Percentiles rank a stretch among this genome's conserved stretches.
These are phyloP conservation scores for Crithidia mellificae DNA, from an alignment of 208 protist genomes.

Conservation along the genomic window DNA sequence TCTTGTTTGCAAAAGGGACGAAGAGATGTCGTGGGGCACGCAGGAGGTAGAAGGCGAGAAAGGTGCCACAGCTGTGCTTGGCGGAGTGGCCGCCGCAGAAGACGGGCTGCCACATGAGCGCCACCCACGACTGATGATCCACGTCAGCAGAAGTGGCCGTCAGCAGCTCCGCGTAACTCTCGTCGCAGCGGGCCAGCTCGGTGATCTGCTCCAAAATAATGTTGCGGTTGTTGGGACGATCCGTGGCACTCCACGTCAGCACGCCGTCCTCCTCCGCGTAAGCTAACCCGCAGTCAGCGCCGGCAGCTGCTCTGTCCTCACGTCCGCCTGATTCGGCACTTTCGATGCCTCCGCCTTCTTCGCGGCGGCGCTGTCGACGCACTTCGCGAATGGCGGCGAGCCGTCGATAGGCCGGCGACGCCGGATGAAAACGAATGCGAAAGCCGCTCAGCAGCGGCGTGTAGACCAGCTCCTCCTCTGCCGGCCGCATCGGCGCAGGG, in stretches of 20 bases:
- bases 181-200: conserved; percentile 64
- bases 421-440: conserved; percentile 70
- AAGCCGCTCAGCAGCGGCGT: conserved; percentile 84
- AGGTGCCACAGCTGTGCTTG: conserved; percentile 84
- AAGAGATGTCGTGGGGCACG: conserved; percentile 73
- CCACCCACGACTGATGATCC: conserved; percentile 85
- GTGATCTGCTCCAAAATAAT: conserved; percentile 68
- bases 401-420: conserved; percentile 54
- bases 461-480: conserved; percentile 76
- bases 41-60: conserved; percentile 84
- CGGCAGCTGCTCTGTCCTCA: conserved; percentile 5
- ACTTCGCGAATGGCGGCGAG: conserved; percentile 49
- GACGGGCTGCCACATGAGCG: conserved; percentile 85
- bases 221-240: conserved; percentile 82
- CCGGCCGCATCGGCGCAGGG: conserved; percentile 60
- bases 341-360: conserved; percentile 4
- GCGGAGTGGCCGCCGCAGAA: conserved; percentile 77
- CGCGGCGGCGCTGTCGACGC: conserved; percentile 30
- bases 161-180: conserved; percentile 62
- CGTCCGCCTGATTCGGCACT: neutral
- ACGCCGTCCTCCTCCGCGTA: conserved; percentile 48
- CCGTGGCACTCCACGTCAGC: conserved; percentile 73
- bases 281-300: neutral
- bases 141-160: conserved; percentile 71
- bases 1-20: conserved; percentile 46